These are phyloP conservation scores for Yamadazyma akitaensis DNA, from an alignment of 805 yeast species.

Conservation along the genomic window DNA sequence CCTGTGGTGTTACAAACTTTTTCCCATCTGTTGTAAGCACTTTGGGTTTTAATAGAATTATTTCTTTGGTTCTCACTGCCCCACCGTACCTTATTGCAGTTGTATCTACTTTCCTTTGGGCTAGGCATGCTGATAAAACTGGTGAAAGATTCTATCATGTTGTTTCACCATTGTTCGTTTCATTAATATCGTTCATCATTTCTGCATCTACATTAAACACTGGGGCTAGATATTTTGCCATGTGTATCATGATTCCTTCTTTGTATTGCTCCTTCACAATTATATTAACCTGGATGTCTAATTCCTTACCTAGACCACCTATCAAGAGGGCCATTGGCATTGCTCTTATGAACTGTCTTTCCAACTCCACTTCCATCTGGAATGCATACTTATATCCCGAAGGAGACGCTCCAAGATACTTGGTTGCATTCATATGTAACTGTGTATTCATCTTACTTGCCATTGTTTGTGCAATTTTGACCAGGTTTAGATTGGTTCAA, in stretches of 20 bases:
- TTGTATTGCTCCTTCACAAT: slow-evolving; percentile 53
- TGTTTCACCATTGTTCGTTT: slow-evolving; percentile 36
- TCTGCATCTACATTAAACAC: slow-evolving; percentile 49
- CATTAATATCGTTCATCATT: slow-evolving; percentile 46
- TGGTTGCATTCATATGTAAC: slow-evolving; percentile 46
- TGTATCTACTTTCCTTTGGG: slow-evolving; percentile 48
- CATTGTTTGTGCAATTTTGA: slow-evolving; percentile 34
- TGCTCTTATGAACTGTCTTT: slow-evolving; percentile 54
- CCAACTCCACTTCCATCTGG: slow-evolving; percentile 57
- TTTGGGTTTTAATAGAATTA: slow-evolving; percentile 46
- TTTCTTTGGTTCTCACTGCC: slow-evolving; percentile 55
- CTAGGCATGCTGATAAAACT: slow-evolving; percentile 53
- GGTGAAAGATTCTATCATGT: slow-evolving; percentile 55
- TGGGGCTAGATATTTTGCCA: slow-evolving; percentile 57
- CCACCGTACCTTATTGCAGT: slow-evolving; percentile 58
- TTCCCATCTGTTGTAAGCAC: slow-evolving; percentile 61
- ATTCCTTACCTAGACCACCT: slow-evolving; percentile 56
- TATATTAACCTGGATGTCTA: slow-evolving; percentile 54
- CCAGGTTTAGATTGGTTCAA: slow-evolving; percentile 35
- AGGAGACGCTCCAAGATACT: slow-evolving; percentile 43
- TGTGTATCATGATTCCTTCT: slow-evolving; percentile 58
- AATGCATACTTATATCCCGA: slow-evolving; percentile 50
- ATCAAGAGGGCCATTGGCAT: slow-evolving; percentile 56
- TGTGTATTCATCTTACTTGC: slow-evolving; percentile 45
- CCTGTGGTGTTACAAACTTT: slow-evolving; percentile 59